Conservation (phyloP, 768 basidiomycete genomes). For the Termitomyces sp. region DNA sequence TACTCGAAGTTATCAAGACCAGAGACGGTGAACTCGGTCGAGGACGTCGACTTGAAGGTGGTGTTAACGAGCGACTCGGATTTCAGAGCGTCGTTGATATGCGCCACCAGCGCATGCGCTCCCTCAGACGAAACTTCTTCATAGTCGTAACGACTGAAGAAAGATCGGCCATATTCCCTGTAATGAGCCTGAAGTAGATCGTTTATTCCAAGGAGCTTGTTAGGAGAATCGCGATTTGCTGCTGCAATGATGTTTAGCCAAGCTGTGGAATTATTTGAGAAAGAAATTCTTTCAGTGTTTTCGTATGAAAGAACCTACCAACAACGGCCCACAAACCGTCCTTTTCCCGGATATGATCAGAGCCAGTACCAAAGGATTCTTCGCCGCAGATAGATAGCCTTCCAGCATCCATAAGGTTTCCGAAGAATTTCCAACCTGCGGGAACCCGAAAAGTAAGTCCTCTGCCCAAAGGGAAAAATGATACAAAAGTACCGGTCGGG, state of each 20-base stretch:
- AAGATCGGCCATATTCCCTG: constrained; percentile 88
- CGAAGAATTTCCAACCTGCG: constrained; percentile 98
- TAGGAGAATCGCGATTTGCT: constrained; percentile 70
- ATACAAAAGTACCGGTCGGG: constrained; percentile 64
- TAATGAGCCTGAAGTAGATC: constrained; percentile 88
- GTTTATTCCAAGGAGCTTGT: constrained; percentile 82
- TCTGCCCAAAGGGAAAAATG: not conserved
- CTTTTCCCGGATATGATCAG: constrained; percentile 99
- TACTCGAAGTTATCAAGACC: constrained; percentile 87
- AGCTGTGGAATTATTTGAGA: constrained; percentile 41
- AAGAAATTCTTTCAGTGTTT: not conserved
- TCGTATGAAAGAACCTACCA: constrained; percentile 36
- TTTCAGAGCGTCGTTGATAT: constrained; percentile 68
- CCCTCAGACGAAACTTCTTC: constrained; percentile 93
- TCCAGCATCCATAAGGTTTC: constrained; percentile 99
- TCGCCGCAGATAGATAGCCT: constrained; percentile 97
- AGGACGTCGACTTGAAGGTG: constrained; percentile 58
- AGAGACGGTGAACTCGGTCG: constrained; percentile 69
- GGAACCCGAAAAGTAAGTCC: not conserved
- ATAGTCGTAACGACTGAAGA: constrained; percentile 99
- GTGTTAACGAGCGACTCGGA: constrained; percentile 64
- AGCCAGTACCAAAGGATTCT: constrained; percentile 99
- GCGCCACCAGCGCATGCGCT: constrained; percentile 78
- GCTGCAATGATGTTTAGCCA: constrained; percentile 98
- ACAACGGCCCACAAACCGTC: constrained; percentile 98